These are phyloP conservation scores for Starmera caribaea DNA, from an alignment of 805 yeast genomes.

Conservation along the genomic window DNA sequence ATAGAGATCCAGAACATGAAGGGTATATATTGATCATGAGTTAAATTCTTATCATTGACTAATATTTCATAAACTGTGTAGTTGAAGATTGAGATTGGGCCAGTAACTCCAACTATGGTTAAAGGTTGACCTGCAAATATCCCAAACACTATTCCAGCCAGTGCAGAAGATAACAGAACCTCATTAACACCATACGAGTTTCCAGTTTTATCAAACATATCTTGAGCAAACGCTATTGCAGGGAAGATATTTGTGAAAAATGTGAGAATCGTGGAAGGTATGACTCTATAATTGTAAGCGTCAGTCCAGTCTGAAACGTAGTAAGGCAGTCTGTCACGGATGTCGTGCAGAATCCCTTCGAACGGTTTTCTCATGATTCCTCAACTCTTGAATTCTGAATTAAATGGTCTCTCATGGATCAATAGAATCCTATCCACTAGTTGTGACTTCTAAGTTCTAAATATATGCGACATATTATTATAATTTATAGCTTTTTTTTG, in stretches of 20 bases:
- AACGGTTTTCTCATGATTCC: slow-evolving; percentile 8
- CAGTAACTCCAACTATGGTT: slow-evolving; percentile 95
- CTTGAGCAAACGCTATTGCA: slow-evolving; percentile 94
- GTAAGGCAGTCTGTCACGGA: slow-evolving; percentile 40
- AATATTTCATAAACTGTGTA: slow-evolving; percentile 78
- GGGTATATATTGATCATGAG: slow-evolving; percentile 36
- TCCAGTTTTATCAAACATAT: slow-evolving; percentile 87
- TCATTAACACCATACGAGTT: slow-evolving; percentile 90
- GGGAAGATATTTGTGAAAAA: slow-evolving; percentile 88
- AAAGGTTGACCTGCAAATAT: slow-evolving; percentile 82
- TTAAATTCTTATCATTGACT: slow-evolving; percentile 4
- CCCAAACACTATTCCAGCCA: slow-evolving; percentile 88
- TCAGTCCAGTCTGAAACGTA: slow-evolving; percentile 76
- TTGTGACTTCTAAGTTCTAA: too few relatives aligned
- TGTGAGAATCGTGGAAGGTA: slow-evolving; percentile 75
- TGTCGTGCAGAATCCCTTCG: slow-evolving; percentile 26
- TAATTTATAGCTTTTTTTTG: too few relatives aligned
- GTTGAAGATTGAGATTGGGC: slow-evolving; percentile 87
- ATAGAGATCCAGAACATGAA: slow-evolving; percentile 95
- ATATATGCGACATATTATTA: too few relatives aligned
- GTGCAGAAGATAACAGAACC: slow-evolving; percentile 69
- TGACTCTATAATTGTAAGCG: slow-evolving; percentile 75
- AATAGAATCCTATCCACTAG: too few relatives aligned
- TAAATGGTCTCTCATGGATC: too few relatives aligned
- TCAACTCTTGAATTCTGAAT: neutral